These are phyloP conservation scores for Beverwykella pulmonaria DNA, from an alignment of 495 filamentous ascomycete species.

Conservation along the genomic window DNA sequence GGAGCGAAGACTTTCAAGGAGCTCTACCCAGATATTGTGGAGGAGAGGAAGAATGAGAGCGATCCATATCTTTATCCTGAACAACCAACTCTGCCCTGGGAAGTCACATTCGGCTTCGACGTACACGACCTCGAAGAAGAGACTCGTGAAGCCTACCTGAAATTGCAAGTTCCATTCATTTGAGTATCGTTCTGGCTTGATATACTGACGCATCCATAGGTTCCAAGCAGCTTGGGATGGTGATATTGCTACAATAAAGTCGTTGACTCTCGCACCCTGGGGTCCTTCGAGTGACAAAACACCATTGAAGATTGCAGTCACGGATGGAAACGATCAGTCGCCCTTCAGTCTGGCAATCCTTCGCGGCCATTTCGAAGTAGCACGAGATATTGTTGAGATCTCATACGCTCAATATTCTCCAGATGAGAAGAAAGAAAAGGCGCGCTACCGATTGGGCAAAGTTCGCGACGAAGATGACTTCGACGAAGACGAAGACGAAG, in stretches of 20 bases:
- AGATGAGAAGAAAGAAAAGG: slow-evolving; percentile 36
- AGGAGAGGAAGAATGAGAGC: slow-evolving; percentile 32
- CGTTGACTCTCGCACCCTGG: slow-evolving; percentile 54
- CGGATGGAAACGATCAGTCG: slow-evolving; percentile 51
- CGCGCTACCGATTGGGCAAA: slow-evolving; percentile 30
- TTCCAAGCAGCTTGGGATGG: slow-evolving; percentile 73
- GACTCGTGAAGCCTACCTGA: slow-evolving; percentile 58
- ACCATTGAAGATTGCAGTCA: slow-evolving; percentile 64
- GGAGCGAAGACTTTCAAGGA: slow-evolving; percentile 68
- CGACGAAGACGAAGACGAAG: slow-evolving; percentile 42
- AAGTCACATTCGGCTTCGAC: slow-evolving; percentile 47
- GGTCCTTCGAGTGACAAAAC: slow-evolving; percentile 46
- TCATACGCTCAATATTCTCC: slow-evolving; percentile 64
- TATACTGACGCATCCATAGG: slow-evolving; percentile 41
- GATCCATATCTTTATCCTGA: background rate
- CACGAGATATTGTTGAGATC: slow-evolving; percentile 68
- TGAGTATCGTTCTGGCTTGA: background rate
- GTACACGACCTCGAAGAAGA: slow-evolving; percentile 56
- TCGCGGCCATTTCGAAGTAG: slow-evolving; percentile 62
- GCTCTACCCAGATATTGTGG: slow-evolving; percentile 56
- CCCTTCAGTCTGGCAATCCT: slow-evolving; percentile 68
- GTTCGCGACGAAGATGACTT: slow-evolving; percentile 51
- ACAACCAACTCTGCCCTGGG: slow-evolving; percentile 46
- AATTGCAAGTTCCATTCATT: slow-evolving; percentile 47
- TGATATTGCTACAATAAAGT: slow-evolving; percentile 61